Evolutionary conservation across 306 rosid species (phyloP).

Genomic region (Cyclanthera cordifolia): DNA sequence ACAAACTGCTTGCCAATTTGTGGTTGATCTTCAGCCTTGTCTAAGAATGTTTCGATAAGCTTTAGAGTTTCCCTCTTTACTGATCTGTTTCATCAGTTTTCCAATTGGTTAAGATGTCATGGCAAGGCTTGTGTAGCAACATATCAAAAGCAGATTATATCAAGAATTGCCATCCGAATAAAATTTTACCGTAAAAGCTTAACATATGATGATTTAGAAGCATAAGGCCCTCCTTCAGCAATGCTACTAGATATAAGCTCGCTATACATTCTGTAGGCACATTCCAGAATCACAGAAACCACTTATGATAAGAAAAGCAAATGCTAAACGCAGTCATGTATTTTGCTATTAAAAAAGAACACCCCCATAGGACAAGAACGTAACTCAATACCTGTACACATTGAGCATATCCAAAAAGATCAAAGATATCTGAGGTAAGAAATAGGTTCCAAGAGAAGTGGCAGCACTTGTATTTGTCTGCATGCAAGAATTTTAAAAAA

Average conservation of each 20-base stretch:
- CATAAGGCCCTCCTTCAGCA: slow-evolving; percentile 77
- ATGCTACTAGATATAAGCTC: slow-evolving; percentile 92
- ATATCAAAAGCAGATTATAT: background rate
- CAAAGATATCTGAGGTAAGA: slow-evolving; percentile 70
- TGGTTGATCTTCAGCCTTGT: slow-evolving; percentile 96
- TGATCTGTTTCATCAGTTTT: slow-evolving; percentile 42
- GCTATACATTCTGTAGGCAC: slow-evolving; percentile 81
- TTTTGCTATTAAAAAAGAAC: background rate
- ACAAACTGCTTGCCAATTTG: slow-evolving; percentile 96
- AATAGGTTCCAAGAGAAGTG: slow-evolving; percentile 78
- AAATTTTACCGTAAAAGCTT: slow-evolving; percentile 67
- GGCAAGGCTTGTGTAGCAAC: background rate
- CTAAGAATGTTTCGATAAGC: slow-evolving; percentile 91
- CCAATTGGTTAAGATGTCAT: background rate
- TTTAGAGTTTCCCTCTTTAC: slow-evolving; percentile 98
- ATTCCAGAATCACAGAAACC: slow-evolving; percentile 7
- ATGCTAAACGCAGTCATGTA: background rate
- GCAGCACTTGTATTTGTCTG: slow-evolving; percentile 98
- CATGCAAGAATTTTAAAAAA: slow-evolving; percentile 15
- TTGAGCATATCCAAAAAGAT: slow-evolving; percentile 97
- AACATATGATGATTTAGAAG: slow-evolving; percentile 82
- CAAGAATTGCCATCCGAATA: background rate
- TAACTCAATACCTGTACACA: slow-evolving; percentile 66
- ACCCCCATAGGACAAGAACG: background rate
- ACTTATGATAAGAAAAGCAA: background rate